Percentiles rank a stretch among this genome's conserved stretches.
Conservation (phyloP, 2,329 filamentous ascomycete genomes). For the Beauveria medogensis region DNA sequence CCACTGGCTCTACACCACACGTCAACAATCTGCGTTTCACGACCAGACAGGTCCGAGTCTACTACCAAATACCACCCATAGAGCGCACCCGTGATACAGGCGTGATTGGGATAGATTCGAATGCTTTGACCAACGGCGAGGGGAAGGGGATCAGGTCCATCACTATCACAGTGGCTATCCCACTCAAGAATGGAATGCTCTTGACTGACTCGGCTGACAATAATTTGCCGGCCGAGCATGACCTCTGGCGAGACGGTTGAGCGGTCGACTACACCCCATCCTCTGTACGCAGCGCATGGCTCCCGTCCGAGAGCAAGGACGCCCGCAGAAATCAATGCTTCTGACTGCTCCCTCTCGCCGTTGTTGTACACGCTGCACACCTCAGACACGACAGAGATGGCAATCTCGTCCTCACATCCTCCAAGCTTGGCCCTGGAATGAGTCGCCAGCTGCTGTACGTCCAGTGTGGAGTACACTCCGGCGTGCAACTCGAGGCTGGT, state of each 20-base stretch:
- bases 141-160: slow-evolving; percentile 20
- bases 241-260: slow-evolving; percentile 5
- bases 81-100: slow-evolving; percentile 52
- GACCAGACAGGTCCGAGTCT: slow-evolving; percentile 37
- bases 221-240: slow-evolving; percentile 27
- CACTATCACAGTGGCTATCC: slow-evolving; percentile 24
- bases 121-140: slow-evolving; percentile 35
- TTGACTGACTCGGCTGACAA: slow-evolving; percentile 55
- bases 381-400: slow-evolving; percentile 50
- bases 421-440: slow-evolving; percentile 26
- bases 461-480: slow-evolving; percentile 56
- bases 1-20: slow-evolving; percentile 53
- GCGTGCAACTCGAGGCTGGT: slow-evolving; percentile 50
- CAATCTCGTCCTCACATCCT: slow-evolving; percentile 38
- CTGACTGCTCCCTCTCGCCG: slow-evolving; percentile 24
- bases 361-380: slow-evolving; percentile 51
- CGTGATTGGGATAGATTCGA: slow-evolving; percentile 54
- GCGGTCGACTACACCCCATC: slow-evolving; percentile 51
- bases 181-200: slow-evolving; percentile 55
- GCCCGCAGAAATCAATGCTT: slow-evolving; percentile 51
- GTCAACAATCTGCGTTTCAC: slow-evolving; percentile 38
- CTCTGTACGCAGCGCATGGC: slow-evolving; percentile 49
- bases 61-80: slow-evolving; percentile 51
- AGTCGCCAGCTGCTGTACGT: slow-evolving; percentile 58
- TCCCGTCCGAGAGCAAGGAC: slow-evolving; percentile 52